These are phyloP conservation scores for Fusarium tjaetaba DNA, from an alignment of 2,329 filamentous ascomycete genomes.

Conservation along the genomic window DNA sequence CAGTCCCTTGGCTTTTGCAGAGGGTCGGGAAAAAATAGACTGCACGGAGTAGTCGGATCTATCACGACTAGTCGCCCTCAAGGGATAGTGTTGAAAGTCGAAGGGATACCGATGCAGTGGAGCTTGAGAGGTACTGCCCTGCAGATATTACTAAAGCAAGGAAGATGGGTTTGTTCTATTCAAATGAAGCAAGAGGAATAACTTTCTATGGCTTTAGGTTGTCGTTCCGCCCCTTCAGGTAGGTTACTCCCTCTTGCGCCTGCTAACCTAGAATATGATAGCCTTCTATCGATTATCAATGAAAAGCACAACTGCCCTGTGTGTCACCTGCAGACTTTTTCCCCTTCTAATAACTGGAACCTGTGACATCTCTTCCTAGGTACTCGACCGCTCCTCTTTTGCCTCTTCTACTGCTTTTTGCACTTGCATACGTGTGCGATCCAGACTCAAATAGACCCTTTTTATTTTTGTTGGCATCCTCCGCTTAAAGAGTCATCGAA, in stretches of 20 bases:
- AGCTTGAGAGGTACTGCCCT: conserved; percentile 1
- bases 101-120: conserved; percentile 6
- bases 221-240: neutral
- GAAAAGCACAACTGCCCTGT: conserved; percentile 16
- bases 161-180: neutral
- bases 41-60: conserved; percentile 3
- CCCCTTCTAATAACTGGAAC: neutral
- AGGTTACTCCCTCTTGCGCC: conserved; percentile 6
- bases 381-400: conserved; percentile 21
- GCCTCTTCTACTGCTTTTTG: conserved; percentile 12
- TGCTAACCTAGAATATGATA: conserved; percentile 34
- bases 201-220: neutral
- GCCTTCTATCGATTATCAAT: conserved; percentile 7
- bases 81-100: conserved; percentile 4
- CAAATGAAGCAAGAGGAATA: neutral
- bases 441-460: conserved; percentile 35
- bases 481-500: conserved; percentile 5
- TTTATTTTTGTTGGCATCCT: conserved; percentile 5
- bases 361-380: conserved; percentile 5
- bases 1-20: neutral
- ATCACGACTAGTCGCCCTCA: conserved; percentile 13
- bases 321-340: conserved; percentile 18
- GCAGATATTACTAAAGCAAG: neutral
- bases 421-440: conserved; percentile 32
- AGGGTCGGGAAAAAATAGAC: neutral